These are phyloP conservation scores for Lithohypha guttulata DNA, from an alignment of 2,329 filamentous ascomycete species.

Conservation along the genomic window DNA sequence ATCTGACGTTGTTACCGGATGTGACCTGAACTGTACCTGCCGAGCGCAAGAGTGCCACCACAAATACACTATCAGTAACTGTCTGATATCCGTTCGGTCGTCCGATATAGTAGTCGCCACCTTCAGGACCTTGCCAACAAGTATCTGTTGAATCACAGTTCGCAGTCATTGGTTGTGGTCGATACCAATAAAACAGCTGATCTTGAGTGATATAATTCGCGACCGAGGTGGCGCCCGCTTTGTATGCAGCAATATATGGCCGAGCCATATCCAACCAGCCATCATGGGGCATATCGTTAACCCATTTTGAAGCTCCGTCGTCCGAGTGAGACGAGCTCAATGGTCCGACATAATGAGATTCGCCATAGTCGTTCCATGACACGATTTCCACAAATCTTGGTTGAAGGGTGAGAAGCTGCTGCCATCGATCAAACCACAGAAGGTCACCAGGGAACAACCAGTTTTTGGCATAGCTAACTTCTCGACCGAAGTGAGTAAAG, in stretches of 20 bases:
- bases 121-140: slow-evolving; percentile 35
- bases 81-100: slow-evolving; percentile 41
- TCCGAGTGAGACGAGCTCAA: slow-evolving; percentile 32
- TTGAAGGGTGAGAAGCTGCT: slow-evolving; percentile 33
- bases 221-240: slow-evolving; percentile 31
- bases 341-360: slow-evolving; percentile 46
- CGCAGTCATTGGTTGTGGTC: slow-evolving; percentile 37
- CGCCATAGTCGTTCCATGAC: slow-evolving; percentile 50
- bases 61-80: slow-evolving; percentile 42
- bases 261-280: slow-evolving; percentile 45
- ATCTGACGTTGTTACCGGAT: slow-evolving; percentile 36
- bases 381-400: slow-evolving; percentile 41
- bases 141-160: slow-evolving; percentile 45
- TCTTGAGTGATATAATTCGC: slow-evolving; percentile 36
- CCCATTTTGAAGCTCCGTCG: slow-evolving; percentile 38
- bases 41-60: slow-evolving; percentile 41
- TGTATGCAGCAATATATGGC: slow-evolving; percentile 45
- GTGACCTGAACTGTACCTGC: slow-evolving; percentile 36
- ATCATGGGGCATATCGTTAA: slow-evolving; percentile 42
- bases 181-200: slow-evolving; percentile 47
- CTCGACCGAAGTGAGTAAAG: slow-evolving; percentile 39
- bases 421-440: slow-evolving; percentile 36
- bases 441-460: slow-evolving; percentile 39
- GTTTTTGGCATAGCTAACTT: slow-evolving; percentile 41
- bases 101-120: slow-evolving; percentile 43